Percentiles rank a stretch among this genome's conserved stretches.
Conservation (phyloP, 1,284 basidiomycete genomes). For the Flammula alnicola region DNA sequence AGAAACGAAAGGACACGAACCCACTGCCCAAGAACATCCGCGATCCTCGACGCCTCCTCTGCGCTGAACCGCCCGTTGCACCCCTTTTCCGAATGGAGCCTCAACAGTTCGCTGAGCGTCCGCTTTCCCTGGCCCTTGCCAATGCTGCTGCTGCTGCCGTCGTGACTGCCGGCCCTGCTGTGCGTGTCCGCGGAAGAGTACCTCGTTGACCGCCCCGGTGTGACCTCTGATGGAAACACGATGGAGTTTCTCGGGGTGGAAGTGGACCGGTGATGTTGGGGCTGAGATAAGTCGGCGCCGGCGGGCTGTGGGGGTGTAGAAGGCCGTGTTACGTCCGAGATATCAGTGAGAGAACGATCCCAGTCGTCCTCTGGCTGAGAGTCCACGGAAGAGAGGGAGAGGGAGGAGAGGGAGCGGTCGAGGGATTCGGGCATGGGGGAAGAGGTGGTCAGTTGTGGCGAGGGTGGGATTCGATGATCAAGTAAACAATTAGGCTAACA, state of each 20-base stretch:
- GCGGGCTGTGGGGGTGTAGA: constrained; percentile 7
- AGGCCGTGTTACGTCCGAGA: constrained; percentile 7
- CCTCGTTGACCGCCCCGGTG: constrained; percentile 35
- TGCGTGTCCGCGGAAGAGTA: constrained; percentile 16
- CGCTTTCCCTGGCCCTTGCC: constrained; percentile 49
- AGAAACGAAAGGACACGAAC: constrained; percentile 45
- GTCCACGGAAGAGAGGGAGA: constrained; percentile 40
- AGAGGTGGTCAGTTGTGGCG: no score
- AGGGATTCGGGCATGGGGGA: constrained; percentile 21
- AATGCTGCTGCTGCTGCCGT: background rate
- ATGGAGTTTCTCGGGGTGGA: constrained; percentile 62
- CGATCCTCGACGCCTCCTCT: constrained; percentile 69
- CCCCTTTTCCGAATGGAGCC: constrained; percentile 72
- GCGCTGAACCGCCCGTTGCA: constrained; percentile 55
- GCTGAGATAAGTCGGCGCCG: no score
- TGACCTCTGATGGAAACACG: constrained; percentile 56
- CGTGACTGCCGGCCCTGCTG: constrained; percentile 10
- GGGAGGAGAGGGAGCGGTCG: constrained; percentile 48
- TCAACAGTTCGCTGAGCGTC: constrained; percentile 72
- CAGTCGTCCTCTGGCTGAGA: constrained; percentile 58
- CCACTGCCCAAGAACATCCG: constrained; percentile 76
- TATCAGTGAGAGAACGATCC: constrained; percentile 58
- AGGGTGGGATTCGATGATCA: no score
- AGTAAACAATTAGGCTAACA: no score
- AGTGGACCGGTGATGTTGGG: no score